Evolutionary conservation across 306 rosid genomes (phyloP), one percentile per base, ranked within the genome.

Genomic region (Comarum palustre): DNA sequence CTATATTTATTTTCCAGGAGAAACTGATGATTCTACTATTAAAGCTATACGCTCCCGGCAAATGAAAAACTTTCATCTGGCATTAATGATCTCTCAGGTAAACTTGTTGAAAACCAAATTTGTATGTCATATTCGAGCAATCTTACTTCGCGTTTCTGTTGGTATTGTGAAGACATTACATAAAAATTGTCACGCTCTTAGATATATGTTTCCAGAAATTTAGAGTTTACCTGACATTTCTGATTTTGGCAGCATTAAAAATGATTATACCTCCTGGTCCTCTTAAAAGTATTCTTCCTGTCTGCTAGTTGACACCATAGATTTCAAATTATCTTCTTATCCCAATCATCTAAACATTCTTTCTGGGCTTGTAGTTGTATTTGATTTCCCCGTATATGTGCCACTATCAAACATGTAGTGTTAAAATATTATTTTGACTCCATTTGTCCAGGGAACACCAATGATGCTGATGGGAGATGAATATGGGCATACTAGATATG

Each of bases 401-500:
- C n/a, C 4, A 22, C 79, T 73, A 36, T 68, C 32, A 66, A 68
- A 67, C 54, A 71, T 63, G 27, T 74, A 52, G 57, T 50, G 72
- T 62, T 55, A 19, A 82, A 69, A 52, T 69, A 64, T 34, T 46
- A 72, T 46, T 81, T 68, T 84, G 34, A 45, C 65, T 86, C 77
- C 69, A 75, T 84, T 70, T 66, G 46, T 57, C 69, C 83, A 94
- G 99, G 99, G 99, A 72, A 82, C 87, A 24, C 99, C 97, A 22
- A 94, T 94, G 99, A 91, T 91, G 99, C 79, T 89, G 71, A 94
- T 94, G 99, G 96, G 96, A 52, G 99, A 94, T 82, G 99, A 94
- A 79, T 94, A 94, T 67, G 96, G 88, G 47, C 99, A 94, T 74
- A 91, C 92, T 72, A 93, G 97, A 68, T 22, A 81, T 52, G 99